Conservation (phyloP, 805 yeast genomes). For the Millerozyma miso region DNA sequence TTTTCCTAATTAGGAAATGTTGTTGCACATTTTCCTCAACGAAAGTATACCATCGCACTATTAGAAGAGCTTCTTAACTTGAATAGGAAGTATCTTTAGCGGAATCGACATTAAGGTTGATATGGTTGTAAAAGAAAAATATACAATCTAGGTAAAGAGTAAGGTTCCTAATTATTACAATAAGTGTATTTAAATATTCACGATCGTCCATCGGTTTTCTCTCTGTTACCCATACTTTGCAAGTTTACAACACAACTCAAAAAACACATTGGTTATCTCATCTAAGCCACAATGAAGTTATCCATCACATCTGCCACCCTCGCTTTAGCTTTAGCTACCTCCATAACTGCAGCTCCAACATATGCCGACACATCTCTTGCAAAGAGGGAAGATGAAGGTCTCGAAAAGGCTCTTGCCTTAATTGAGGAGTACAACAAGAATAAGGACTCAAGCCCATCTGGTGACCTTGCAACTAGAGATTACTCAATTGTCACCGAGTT, state of each 20-base stretch:
- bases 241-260: neutral
- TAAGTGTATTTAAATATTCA: neutral
- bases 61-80: neutral
- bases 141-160: neutral
- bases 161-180: neutral
- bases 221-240: neutral
- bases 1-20: conserved; percentile 4
- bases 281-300: conserved; percentile 16
- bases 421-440: conserved; percentile 26
- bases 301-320: conserved; percentile 18
- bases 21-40: neutral
- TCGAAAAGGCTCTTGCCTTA: conserved; percentile 24
- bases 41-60: neutral
- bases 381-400: conserved; percentile 17
- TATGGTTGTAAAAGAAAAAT: neutral
- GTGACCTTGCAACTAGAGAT: conserved; percentile 34
- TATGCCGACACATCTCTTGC: conserved; percentile 11
- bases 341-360: conserved; percentile 24
- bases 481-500: conserved; percentile 37
- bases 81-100: conserved; percentile 1
- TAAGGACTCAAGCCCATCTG: conserved; percentile 20
- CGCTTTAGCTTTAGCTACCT: conserved; percentile 14
- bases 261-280: neutral
- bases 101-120: neutral
- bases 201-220: neutral